A percentile compares a stretch with the other conserved stretches of the same genome.
Evolutionary conservation across 208 protist genomes (phyloP).

Genomic region (Leishmania gerbilli): DNA sequence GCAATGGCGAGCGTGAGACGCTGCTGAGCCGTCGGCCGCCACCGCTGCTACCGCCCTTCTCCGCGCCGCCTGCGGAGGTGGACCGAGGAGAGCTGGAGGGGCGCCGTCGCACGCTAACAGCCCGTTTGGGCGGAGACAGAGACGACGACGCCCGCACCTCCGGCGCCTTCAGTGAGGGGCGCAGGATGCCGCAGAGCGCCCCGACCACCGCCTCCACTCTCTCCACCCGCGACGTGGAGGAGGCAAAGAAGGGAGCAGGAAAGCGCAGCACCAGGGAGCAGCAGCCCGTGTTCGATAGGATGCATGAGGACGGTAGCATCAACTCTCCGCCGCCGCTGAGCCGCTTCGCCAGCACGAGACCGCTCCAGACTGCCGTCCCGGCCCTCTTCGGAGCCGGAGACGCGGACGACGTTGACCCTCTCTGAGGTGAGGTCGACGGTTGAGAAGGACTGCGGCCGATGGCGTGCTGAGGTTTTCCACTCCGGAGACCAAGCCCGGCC

Average conservation of each 20-base stretch:
- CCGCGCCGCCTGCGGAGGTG: slow-evolving; percentile 3
- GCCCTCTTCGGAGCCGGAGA: background rate
- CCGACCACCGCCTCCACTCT: slow-evolving; percentile 73
- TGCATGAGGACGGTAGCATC: slow-evolving; percentile 67
- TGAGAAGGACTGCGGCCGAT: slow-evolving; percentile 1
- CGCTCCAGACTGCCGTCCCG: slow-evolving; percentile 21
- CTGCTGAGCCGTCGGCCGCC: slow-evolving; percentile 7
- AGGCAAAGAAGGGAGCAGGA: slow-evolving; percentile 36
- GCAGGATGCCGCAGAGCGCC: slow-evolving; percentile 64
- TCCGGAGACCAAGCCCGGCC: background rate
- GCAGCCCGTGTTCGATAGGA: slow-evolving; percentile 45
- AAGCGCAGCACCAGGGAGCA: slow-evolving; percentile 79
- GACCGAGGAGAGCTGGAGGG: slow-evolving; percentile 17
- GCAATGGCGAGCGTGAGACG: slow-evolving; percentile 10
- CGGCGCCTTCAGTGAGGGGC: slow-evolving; percentile 29
- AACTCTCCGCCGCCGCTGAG: slow-evolving; percentile 68
- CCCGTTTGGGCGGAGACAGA: slow-evolving; percentile 8
- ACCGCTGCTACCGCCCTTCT: slow-evolving; percentile 1
- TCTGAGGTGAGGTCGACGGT: too few relatives aligned
- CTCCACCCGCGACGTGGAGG: slow-evolving; percentile 51
- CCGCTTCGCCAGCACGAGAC: slow-evolving; percentile 54
- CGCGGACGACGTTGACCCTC: background rate
- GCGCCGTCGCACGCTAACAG: slow-evolving; percentile 3
- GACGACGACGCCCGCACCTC: slow-evolving; percentile 26
- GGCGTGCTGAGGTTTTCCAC: background rate